Base-by-base conservation (phyloP, 257 asterid species). In the Solanum pinnatisectum region DNA sequence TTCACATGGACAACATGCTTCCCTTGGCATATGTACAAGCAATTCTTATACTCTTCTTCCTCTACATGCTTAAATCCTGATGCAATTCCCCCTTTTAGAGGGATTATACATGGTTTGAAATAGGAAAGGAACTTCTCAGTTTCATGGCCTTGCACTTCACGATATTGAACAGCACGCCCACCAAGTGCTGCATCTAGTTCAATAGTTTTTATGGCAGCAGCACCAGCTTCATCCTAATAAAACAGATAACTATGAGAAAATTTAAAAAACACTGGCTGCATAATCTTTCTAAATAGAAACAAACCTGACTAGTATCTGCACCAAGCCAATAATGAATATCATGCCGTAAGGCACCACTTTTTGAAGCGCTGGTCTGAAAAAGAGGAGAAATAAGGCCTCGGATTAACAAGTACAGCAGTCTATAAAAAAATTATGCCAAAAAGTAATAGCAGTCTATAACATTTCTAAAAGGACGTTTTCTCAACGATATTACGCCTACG, bases 321-420 rank as follows among this genome's bases (percentile, higher is more conserved):
- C 99, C 99, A 52, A 96, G 92, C 99, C 99, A 97, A 90, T 95
- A 97, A 89, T 97, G 99, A 91, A 97, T 95, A 90, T 96, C 99
- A 88, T 96, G 98, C 63, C 94, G 98, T 63, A 97, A 88, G 86
- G 94, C 93, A 84, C 99, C 99, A 88, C 78, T 94, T 92, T 95
- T 97, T 89, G 94, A 90, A 88, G 96, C 93, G 83, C 94, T 94
- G 76, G 99, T 96, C 99, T 97, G 98, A 91, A 90, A 77, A 89
- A 68, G 88, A 87, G 87, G 74, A 90, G 79, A 91, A 56, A 27
- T 25, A 49, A 46, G 59, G 39, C 39, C 4, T 46, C 42, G 33
- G 68, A 46, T 81, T 10, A 81, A 81, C 85, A 81, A 46, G 27
- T 30, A 46, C 1, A 49, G 30, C 27, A 46, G 40, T 49, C 27